phyloP scores from a whole-genome alignment of 75 land plant species.

The Adiantum capillusveneris region DNA sequence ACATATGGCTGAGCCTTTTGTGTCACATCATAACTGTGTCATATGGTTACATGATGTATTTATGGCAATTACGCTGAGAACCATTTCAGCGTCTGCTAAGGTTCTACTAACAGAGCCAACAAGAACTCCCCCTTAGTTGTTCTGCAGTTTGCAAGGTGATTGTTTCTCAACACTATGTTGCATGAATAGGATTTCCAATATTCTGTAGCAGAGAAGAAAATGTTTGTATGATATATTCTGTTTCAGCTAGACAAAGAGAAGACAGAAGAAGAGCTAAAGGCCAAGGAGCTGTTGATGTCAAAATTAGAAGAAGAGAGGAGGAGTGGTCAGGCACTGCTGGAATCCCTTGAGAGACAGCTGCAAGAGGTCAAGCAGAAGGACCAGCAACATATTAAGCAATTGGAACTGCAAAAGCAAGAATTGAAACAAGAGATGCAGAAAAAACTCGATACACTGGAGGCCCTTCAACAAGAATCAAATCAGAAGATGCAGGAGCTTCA shows the following conservation, averaged over 20 bases:
- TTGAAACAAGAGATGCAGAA: constrained; percentile 28
- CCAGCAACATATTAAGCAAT: constrained; percentile 27
- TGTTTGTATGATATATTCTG: too few species aligned
- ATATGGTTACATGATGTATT: too few species aligned
- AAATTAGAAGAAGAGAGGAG: constrained; percentile 44
- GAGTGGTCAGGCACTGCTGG: constrained; percentile 24
- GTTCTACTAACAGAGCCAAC: too few species aligned
- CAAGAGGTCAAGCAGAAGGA: constrained; percentile 29
- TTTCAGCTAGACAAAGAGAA: constrained; percentile 50
- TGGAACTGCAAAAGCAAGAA: constrained; percentile 37
- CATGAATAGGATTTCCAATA: too few species aligned
- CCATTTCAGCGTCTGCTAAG: too few species aligned
- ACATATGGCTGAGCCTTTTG: too few species aligned
- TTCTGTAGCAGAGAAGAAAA: too few species aligned
- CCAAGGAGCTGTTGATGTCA: constrained; percentile 25
- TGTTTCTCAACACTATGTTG: too few species aligned
- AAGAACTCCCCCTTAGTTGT: too few species aligned
- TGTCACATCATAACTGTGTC: too few species aligned
- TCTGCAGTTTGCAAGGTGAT: too few species aligned
- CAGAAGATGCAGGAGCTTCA: constrained; percentile 53
- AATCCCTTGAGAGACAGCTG: constrained; percentile 45
- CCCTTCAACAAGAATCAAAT: constrained; percentile 39
- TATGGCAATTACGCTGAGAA: too few species aligned
- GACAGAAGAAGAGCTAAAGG: constrained; percentile 43
- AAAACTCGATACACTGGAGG: constrained; percentile 44